Percentiles rank a stretch among this genome's conserved stretches.
Conservation (phyloP, 2,329 filamentous ascomycete genomes). For the Xylariaceae sp. region DNA sequence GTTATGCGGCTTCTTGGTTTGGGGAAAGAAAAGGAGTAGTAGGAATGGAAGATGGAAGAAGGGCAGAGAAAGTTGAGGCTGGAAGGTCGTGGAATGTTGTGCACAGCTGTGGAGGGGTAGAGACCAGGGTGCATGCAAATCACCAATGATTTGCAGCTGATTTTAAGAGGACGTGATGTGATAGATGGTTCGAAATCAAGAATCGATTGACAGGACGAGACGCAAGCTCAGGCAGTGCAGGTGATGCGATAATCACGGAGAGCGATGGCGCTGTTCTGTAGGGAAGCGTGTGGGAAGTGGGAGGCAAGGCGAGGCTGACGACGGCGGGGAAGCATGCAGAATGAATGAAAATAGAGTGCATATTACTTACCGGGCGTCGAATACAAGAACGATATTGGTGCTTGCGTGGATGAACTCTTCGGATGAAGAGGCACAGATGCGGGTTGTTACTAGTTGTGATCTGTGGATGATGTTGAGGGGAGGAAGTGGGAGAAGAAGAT, state of each 20-base stretch:
- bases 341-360: not conserved
- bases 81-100: conserved; percentile 6
- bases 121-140: not conserved
- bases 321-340: conserved; percentile 17
- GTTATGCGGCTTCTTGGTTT: not conserved
- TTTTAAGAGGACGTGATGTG: not conserved
- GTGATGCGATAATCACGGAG: not conserved
- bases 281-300: not conserved
- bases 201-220: not conserved
- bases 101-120: conserved; percentile 5
- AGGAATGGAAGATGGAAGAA: not conserved
- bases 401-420: conserved; percentile 17
- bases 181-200: not conserved
- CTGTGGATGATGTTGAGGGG: conserved; percentile 6
- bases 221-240: not conserved
- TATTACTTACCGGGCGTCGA: conserved; percentile 18
- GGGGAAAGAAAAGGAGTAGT: not conserved
- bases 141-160: too few relatives aligned
- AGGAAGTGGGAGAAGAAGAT: conserved; percentile 9
- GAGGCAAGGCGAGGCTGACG: conserved; percentile 17
- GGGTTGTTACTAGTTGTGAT: conserved; percentile 9
- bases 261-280: not conserved
- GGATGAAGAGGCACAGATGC: conserved; percentile 3
- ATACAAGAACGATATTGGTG: not conserved
- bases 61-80: not conserved